phyloP scores from a whole-genome alignment of 495 filamentous ascomycete genomes.

The Aspergillus mulundensis region DNA sequence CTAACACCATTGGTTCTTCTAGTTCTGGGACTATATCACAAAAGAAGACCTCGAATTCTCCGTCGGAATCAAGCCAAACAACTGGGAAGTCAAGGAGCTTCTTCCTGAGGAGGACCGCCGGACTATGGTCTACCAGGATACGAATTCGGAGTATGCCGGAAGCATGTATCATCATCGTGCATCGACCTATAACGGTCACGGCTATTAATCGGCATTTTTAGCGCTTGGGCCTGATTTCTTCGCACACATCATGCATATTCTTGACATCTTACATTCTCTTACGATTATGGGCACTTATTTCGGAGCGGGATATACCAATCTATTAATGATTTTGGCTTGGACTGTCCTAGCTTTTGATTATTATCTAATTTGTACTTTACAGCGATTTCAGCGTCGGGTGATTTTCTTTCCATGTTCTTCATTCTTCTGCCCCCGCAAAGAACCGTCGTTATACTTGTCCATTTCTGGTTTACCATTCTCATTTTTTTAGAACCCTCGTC shows the following conservation, averaged over 20 bases:
- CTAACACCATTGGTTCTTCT: conserved; percentile 9
- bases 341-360: background rate
- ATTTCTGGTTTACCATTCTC: too few species aligned
- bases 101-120: conserved; percentile 85
- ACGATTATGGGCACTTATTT: too few species aligned
- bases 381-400: background rate
- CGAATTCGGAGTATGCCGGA: conserved; percentile 53
- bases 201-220: conserved; percentile 23
- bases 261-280: conserved; percentile 22
- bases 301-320: background rate
- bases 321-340: background rate
- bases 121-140: conserved; percentile 70
- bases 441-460: background rate
- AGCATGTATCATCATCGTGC: conserved; percentile 55
- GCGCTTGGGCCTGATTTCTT: background rate
- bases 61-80: conserved; percentile 89
- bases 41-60: conserved; percentile 98
- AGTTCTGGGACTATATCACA: conserved; percentile 99
- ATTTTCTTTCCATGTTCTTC: too few species aligned
- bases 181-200: conserved; percentile 33
- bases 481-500: too few species aligned
- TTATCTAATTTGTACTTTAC: background rate
- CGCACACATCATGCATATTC: background rate
- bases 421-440: too few species aligned
- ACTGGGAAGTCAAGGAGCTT: conserved; percentile 97